Evolutionary conservation across 352 stramenopile species (phyloP).

Genomic region (Phytophthora citricola): DNA sequence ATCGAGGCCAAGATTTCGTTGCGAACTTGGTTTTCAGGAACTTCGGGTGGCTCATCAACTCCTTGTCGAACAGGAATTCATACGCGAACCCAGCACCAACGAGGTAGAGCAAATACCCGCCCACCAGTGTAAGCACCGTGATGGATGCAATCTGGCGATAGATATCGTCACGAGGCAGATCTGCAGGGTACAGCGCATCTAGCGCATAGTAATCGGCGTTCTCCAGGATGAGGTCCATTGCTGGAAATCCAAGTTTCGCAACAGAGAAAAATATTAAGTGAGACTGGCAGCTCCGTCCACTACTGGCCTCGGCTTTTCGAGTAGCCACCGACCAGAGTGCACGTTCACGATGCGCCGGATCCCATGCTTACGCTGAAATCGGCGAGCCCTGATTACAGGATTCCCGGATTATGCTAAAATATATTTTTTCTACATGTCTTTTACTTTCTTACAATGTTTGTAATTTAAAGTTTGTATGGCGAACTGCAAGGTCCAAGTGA

Average conservation of each 20-base stretch:
- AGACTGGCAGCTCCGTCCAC: neutral
- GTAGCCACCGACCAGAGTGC: neutral
- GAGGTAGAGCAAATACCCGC: constrained; percentile 70
- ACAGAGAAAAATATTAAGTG: constrained; percentile 11
- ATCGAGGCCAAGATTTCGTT: constrained; percentile 60
- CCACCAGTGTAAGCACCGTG: constrained; percentile 55
- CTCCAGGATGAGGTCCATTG: constrained; percentile 74
- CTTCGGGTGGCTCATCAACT: constrained; percentile 67
- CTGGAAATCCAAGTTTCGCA: constrained; percentile 5
- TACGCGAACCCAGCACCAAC: constrained; percentile 55
- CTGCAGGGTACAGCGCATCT: constrained; percentile 59
- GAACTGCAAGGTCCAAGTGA: neutral
- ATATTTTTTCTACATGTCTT: neutral
- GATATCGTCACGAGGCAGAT: constrained; percentile 50
- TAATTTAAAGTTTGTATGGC: constrained; percentile 14
- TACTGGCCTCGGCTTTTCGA: neutral
- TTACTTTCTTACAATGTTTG: neutral
- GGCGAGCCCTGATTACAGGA: constrained; percentile 45
- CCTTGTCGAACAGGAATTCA: constrained; percentile 69
- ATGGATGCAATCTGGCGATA: constrained; percentile 60
- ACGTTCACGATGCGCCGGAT: neutral
- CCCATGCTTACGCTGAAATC: constrained; percentile 29
- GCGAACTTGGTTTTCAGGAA: constrained; percentile 70
- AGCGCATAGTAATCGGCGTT: constrained; percentile 54
- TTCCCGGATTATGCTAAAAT: neutral